A percentile compares a stretch with the other conserved stretches of the same genome.
Evolutionary conservation across 192 early-diverging fungal species (phyloP).

Genomic region (Rhizophagus prolifer): DNA sequence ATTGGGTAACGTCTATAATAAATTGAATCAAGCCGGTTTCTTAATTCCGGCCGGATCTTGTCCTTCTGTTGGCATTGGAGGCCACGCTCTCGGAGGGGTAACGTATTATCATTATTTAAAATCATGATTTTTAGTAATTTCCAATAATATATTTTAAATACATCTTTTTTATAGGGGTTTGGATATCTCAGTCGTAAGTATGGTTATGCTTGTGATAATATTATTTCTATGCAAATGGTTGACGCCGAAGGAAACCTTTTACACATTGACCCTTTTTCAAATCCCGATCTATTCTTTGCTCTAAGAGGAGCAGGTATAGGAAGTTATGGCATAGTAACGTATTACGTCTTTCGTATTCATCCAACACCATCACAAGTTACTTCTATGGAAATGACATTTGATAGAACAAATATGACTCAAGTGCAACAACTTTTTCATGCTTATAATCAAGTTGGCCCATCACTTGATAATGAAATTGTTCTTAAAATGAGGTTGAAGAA

Average conservation of each 20-base stretch:
- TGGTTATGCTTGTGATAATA: constrained; percentile 47
- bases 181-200: constrained; percentile 46
- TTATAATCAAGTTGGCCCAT: not conserved
- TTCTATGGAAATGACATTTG: not conserved
- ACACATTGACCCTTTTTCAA: not conserved
- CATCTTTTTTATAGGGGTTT: constrained; percentile 32
- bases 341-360: constrained; percentile 28
- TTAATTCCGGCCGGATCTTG: constrained; percentile 48
- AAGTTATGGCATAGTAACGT: constrained; percentile 39
- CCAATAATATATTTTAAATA: not conserved
- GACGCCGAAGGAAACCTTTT: constrained; percentile 42
- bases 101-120: not conserved
- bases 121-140: not conserved
- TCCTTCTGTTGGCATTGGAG: constrained; percentile 54
- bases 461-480: not conserved
- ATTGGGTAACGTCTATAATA: constrained; percentile 47
- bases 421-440: not conserved
- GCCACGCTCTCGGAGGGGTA: constrained; percentile 44
- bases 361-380: constrained; percentile 7
- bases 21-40: constrained; percentile 27
- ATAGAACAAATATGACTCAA: not conserved
- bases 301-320: constrained; percentile 54
- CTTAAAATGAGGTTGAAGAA: not conserved
- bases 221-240: constrained; percentile 40
- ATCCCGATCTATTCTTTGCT: constrained; percentile 59